These are phyloP conservation scores for Wickerhamiella musiphila DNA, from an alignment of 805 yeast genomes.

Conservation along the genomic window DNA sequence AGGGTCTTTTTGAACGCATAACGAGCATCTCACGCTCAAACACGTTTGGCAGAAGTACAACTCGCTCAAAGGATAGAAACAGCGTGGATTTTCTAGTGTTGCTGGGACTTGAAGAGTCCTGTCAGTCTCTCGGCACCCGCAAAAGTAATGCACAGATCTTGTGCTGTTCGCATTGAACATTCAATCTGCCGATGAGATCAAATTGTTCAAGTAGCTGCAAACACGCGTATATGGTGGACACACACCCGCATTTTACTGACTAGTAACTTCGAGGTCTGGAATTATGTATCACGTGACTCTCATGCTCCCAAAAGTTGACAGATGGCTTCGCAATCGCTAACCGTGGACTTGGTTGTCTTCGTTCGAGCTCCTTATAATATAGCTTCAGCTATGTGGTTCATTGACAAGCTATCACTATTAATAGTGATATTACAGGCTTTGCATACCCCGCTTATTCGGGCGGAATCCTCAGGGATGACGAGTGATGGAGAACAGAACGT, in stretches of 20 bases:
- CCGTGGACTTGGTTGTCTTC: too few relatives aligned
- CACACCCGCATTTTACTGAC: background rate
- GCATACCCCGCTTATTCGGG: too few relatives aligned
- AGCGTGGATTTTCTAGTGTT: slow-evolving; percentile 10
- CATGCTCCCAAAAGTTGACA: background rate
- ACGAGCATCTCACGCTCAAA: slow-evolving; percentile 20
- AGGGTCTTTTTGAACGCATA: slow-evolving; percentile 22
- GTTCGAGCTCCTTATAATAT: too few relatives aligned
- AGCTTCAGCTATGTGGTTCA: too few relatives aligned
- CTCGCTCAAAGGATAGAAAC: slow-evolving; percentile 15
- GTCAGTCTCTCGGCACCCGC: slow-evolving; percentile 7
- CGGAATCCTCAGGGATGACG: too few relatives aligned
- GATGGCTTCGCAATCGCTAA: background rate
- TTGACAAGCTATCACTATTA: too few relatives aligned
- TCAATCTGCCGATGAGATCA: background rate
- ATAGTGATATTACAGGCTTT: too few relatives aligned
- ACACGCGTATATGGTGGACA: background rate
- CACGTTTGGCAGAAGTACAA: slow-evolving; percentile 25
- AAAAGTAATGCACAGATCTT: slow-evolving; percentile 3
- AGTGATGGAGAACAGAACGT: too few relatives aligned
- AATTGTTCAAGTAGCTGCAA: background rate
- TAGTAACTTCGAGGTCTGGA: background rate
- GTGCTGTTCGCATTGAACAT: background rate
- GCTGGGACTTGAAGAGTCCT: slow-evolving; percentile 9
- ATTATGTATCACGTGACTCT: background rate